Percentiles rank a stretch among this genome's conserved stretches.
Conservation (phyloP, 2,329 filamentous ascomycete species). For the Ophiostoma tasmaniense region DNA sequence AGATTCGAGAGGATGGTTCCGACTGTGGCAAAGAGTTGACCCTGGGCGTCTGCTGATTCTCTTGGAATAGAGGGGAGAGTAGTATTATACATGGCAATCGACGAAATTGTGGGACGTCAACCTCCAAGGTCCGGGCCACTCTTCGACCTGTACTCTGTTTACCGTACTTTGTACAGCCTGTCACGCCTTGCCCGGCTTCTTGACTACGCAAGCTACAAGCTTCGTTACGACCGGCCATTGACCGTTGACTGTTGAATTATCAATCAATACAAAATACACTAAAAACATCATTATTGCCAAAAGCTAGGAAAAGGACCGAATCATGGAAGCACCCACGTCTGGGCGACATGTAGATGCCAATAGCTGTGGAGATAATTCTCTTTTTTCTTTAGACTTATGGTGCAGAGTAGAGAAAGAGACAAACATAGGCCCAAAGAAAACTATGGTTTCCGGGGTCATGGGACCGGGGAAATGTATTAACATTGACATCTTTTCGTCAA, state of each 20-base stretch:
- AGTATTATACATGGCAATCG: background rate
- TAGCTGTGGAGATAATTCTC: background rate
- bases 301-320: background rate
- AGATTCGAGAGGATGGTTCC: background rate
- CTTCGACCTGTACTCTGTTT: no score
- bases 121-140: no score
- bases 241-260: background rate
- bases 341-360: background rate
- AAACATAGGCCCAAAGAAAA: background rate
- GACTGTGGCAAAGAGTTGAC: background rate
- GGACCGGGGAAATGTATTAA: background rate
- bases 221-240: background rate
- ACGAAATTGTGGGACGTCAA: background rate
- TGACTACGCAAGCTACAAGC: background rate
- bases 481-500: background rate
- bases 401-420: background rate
- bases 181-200: background rate
- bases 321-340: background rate
- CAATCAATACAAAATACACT: background rate
- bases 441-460: background rate
- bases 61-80: constrained; percentile 2
- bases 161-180: background rate
- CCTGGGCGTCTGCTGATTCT: background rate
- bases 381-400: background rate
- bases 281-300: background rate